Evolutionary conservation across 257 asterid species (phyloP).

Genomic region (Coffea eugenioides): DNA sequence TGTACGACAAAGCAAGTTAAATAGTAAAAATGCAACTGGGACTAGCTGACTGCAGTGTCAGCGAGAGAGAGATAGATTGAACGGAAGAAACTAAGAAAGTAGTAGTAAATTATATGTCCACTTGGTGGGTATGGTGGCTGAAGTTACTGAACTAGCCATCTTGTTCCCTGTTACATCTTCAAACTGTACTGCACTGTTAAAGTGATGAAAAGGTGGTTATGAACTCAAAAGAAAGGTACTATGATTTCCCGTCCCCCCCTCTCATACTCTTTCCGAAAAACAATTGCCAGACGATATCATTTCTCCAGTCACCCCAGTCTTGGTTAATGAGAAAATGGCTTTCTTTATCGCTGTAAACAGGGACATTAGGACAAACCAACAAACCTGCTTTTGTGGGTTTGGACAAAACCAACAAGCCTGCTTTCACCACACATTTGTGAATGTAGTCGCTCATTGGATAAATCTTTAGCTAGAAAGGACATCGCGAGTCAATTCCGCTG

Average conservation of each 20-base stretch:
- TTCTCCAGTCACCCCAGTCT: too few species aligned
- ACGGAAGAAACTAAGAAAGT: background rate
- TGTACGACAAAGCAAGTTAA: slow-evolving; percentile 13
- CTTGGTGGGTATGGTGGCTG: background rate
- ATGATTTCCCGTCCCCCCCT: background rate
- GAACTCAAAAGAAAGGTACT: background rate
- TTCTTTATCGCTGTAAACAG: too few species aligned
- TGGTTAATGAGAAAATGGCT: too few species aligned
- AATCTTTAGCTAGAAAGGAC: background rate
- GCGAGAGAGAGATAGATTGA: background rate
- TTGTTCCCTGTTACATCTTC: background rate
- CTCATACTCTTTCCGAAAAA: too few species aligned
- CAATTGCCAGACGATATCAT: background rate
- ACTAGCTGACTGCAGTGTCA: background rate
- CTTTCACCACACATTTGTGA: too few species aligned
- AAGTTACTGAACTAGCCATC: background rate
- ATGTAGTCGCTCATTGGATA: too few species aligned
- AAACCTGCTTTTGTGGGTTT: background rate
- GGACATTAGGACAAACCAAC: too few species aligned
- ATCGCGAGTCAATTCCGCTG: background rate
- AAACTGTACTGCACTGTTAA: background rate
- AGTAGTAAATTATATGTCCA: background rate
- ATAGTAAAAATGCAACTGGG: slow-evolving; percentile 9
- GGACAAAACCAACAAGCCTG: background rate
- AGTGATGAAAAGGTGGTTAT: background rate